A percentile compares a stretch with the other conserved stretches of the same genome.
phyloP scores from a whole-genome alignment of 1,284 basidiomycete species.

The Sporisorium sorghi region DNA sequence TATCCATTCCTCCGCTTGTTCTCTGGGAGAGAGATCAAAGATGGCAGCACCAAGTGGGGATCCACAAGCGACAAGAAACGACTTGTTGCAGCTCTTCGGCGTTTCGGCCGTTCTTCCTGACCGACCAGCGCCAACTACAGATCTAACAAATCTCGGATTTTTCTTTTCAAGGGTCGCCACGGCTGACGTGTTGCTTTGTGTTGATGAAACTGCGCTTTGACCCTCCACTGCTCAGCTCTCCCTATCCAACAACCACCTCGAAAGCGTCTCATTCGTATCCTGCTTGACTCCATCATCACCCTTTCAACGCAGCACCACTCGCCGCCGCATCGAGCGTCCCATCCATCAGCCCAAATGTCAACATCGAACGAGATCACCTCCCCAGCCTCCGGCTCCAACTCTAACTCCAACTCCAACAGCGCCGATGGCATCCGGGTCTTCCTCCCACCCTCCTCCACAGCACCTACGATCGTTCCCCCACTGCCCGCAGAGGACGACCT shows the following conservation, averaged over 20 bases:
- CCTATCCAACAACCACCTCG: conserved; percentile 8
- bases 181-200: conserved; percentile 12
- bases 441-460: conserved; percentile 19
- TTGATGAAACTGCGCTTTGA: conserved; percentile 7
- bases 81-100: too few species aligned
- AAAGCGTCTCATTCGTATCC: neutral
- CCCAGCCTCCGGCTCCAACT: neutral
- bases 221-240: conserved; percentile 12
- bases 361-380: neutral
- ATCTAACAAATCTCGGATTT: conserved; percentile 13
- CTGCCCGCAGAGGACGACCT: conserved; percentile 67
- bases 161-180: neutral
- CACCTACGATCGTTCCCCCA: neutral
- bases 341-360: conserved; percentile 4
- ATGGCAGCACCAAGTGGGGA: neutral
- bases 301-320: too few species aligned
- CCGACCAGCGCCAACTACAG: conserved; percentile 1
- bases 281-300: neutral
- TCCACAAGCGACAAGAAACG: neutral
- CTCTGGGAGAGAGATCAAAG: conserved; percentile 72
- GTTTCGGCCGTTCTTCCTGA: conserved; percentile 2
- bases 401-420: neutral
- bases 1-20: conserved; percentile 73
- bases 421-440: conserved; percentile 15
- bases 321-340: too few species aligned